Evolutionary conservation across 345 rosid genomes (phyloP), one percentile per base, ranked within the genome.

Genomic region (Rhizophora apiculata): DNA sequence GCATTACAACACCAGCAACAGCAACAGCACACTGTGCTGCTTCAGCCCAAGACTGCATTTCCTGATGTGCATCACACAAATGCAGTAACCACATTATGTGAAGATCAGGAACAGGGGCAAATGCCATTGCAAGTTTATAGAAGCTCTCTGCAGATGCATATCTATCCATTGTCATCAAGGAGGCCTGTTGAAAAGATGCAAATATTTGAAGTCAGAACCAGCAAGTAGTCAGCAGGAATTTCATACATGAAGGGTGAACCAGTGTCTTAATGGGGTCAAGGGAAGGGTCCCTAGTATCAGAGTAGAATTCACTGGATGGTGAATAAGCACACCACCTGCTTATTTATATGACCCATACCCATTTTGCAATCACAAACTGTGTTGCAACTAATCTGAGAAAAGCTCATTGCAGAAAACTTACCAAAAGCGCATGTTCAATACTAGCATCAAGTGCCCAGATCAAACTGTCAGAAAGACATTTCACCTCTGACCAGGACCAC

Each of bases 1-100:
- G 97, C 97, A 91, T 91, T 62, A 93, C 87, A 79, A 91, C 92
- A 74, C 96, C 97, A 72, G 96, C 93, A 75, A 90, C 96, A 52
- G 88, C 96, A 20, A 93, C 98, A 79, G 98, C 98, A 81, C 95
- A 92, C 56, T 95, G 87, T 19, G 99, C 99, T 72, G 99, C 97
- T 83, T 95, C 98, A 74, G 99, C 98, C 86, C 88, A 95, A 56
- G 99, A 92, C 81, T 92, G 99, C 98, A 95, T 95, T 86, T 95
- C 99, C 83, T 95, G 99, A 84, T 92, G 99, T 1, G 99, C 98
- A 81, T 95, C 99, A 74, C 99, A 95, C 60, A 95, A 80, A 87
- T 95, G 99, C 74, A 95, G 77, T 75, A 95, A 85, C 98, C 99
- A 95, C 99, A 95, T 95, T 63, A 95, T 92, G 81, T 95, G 98